Evolutionary conservation across 805 yeast genomes (phyloP).

Genomic region (Metschnikowia corniflorae): DNA sequence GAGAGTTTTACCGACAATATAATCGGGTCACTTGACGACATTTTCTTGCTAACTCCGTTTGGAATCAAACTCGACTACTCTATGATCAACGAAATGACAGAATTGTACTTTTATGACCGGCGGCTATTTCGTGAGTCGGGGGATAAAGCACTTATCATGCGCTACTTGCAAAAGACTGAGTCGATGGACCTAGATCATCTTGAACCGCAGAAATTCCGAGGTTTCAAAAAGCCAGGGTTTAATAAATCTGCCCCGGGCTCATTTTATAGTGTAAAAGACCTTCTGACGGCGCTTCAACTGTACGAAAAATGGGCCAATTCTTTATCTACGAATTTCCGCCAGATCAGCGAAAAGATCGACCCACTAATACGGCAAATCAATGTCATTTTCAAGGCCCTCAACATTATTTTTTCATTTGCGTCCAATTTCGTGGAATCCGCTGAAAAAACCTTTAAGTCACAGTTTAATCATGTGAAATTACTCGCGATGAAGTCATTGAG

Average conservation of each 20-base stretch:
- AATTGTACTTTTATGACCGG: constrained; percentile 62
- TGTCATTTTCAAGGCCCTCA: constrained; percentile 43
- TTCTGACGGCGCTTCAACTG: constrained; percentile 22
- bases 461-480: constrained; percentile 32
- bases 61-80: constrained; percentile 59
- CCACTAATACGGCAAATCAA: constrained; percentile 34
- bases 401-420: constrained; percentile 47
- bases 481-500: constrained; percentile 41
- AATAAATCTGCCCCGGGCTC: neutral
- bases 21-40: constrained; percentile 25
- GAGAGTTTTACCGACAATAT: constrained; percentile 24
- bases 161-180: constrained; percentile 9
- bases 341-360: constrained; percentile 27
- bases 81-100: constrained; percentile 49
- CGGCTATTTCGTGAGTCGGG: constrained; percentile 43
- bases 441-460: constrained; percentile 42
- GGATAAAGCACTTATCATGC: constrained; percentile 5
- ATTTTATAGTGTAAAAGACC: neutral
- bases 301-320: constrained; percentile 54
- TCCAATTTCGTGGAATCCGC: constrained; percentile 48
- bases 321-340: constrained; percentile 37
- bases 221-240: neutral
- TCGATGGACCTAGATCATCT: neutral
- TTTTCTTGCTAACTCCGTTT: constrained; percentile 59
- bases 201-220: constrained; percentile 1